A percentile compares a stretch with the other conserved stretches of the same genome.
Conservation (phyloP, 331 rosid species). For the Dryas integrifolia region DNA sequence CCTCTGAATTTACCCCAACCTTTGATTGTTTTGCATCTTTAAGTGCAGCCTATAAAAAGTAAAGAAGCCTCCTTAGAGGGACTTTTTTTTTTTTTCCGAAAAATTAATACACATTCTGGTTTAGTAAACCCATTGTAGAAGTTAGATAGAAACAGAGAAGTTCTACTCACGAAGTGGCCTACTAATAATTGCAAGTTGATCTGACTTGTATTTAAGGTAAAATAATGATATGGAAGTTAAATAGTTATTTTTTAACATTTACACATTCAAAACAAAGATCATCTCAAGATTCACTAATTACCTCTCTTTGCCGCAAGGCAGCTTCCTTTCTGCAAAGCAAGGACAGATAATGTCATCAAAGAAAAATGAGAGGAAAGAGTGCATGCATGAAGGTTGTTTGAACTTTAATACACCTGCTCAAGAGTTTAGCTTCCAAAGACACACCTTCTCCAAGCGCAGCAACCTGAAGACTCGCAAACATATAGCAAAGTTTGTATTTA, state of each 20-base stretch:
- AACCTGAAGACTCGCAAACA: conserved; percentile 53
- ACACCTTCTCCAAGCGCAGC: conserved; percentile 91
- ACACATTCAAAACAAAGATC: conserved; percentile 11
- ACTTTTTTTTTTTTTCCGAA: background rate
- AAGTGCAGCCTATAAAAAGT: conserved; percentile 68
- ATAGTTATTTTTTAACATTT: too few relatives aligned
- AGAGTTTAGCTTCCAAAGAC: conserved; percentile 96
- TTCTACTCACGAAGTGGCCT: background rate
- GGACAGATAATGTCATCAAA: conserved; percentile 23
- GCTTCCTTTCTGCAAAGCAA: conserved; percentile 87
- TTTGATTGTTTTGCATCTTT: conserved; percentile 70
- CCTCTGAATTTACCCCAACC: conserved; percentile 60
- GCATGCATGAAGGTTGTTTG: conserved; percentile 25
- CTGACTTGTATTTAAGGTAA: background rate
- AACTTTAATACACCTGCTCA: conserved; percentile 75
- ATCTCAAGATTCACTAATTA: conserved; percentile 36
- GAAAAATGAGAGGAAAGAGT: conserved; percentile 22
- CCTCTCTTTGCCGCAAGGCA: conserved; percentile 88
- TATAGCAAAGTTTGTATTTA: conserved; percentile 24
- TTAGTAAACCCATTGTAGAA: conserved; percentile 1
- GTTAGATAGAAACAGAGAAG: background rate
- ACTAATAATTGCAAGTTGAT: background rate
- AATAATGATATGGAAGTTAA: conserved; percentile 3
- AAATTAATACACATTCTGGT: background rate
- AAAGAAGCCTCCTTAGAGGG: conserved; percentile 18